Base-by-base conservation (phyloP, 2,329 filamentous ascomycete genomes). In the Colletotrichum shisoi region DNA sequence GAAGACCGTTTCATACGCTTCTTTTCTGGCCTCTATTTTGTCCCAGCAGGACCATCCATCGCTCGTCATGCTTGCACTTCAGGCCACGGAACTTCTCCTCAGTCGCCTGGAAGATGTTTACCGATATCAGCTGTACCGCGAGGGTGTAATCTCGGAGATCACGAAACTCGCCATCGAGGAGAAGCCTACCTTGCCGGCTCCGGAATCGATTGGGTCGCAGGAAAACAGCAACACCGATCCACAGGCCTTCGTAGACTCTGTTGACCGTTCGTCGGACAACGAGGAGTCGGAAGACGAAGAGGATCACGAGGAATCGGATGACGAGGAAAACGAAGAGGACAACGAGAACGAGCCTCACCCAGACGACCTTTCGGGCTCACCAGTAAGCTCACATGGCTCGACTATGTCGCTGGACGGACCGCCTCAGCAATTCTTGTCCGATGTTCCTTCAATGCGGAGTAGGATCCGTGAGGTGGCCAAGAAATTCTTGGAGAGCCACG, bases 61-160 rank as follows among this genome's bases (percentile, higher is more conserved):
- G 2, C 82, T 99, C 5, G 93, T 98, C 11, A 91, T 93, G 69
- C 91, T 90, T 71, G 94, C 93, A 19, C 82, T 99, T 17, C 92
- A 97, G 74, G 94, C 94, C 44, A 92, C 94, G 0, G 94, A 97
- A 76, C 83, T 99, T 6, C 85, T 99, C 1, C 85, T 97, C 67
- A 90, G 89, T 73, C 89, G 96, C 19, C 82, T 99, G 6, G 92
- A 94, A 70, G 85, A 89, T 24, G 91, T 98, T 37, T 99, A 99
- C 75, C 89, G 92, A 31, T 96, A 97, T 73, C 96, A 99, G 73
- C 94, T 99, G 72, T 96, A 99, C 75, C 91, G 95, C 0, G 96
- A 99, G 79, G 95, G 95, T 42, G 95, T 99, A 49, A 94, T 98
- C 72, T 85, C 91, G 1, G 94, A 99, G 76, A 96, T 99, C 58